Base-by-base conservation (phyloP, 257 asterid genomes). In the Ehretia macrophylla region DNA sequence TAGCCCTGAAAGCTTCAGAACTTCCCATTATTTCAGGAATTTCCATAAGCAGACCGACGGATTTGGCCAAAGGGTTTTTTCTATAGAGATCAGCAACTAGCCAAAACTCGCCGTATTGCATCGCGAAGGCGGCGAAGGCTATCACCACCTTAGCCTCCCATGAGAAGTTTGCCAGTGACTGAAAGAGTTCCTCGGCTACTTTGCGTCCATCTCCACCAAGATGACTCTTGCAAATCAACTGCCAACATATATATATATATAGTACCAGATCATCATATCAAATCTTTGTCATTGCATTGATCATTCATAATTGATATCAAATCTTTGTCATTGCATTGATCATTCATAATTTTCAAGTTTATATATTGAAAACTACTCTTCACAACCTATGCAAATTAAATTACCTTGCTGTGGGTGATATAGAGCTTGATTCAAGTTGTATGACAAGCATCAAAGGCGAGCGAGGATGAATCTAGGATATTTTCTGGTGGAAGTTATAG, bases 121-220 rank as follows among this genome's bases (percentile, higher is more conserved):
- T 63, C 0, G 83, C 67, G 11, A 77, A 77, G 14, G 83, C 79
- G 1, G 80, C 83, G 13, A 77, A 61, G 4, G 72, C 44, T 23
- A 77, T 73, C 42, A 38, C 61, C 56, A 64, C 80, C 71, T 77
- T 77, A 0, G 80, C 75, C 22, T 73, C 83, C 83, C 83, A 77
- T 35, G 77, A 11, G 51, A 69, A 77, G 71, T 69, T 67, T 20
- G 83, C 55, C 10, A 77, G 72, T 9, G 59, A 46, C 27, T 63
- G 70, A 40, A 70, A 59, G 38, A 77, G 56, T 58, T 68, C 69
- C 70, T 69, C 51, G 11, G 83, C 56, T 32, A 56, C 71, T 45
- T 49, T 35, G 21, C 75, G 83, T 0, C 72, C 75, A 10, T 77
- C 83, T 51, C 68, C 72, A 37, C 76, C 75, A 4, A 48, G 51